Percentiles rank a stretch among this genome's conserved stretches.
These are phyloP conservation scores for Stephania japonica DNA, from an alignment of 164 flowering plant genomes.

Conservation along the genomic window DNA sequence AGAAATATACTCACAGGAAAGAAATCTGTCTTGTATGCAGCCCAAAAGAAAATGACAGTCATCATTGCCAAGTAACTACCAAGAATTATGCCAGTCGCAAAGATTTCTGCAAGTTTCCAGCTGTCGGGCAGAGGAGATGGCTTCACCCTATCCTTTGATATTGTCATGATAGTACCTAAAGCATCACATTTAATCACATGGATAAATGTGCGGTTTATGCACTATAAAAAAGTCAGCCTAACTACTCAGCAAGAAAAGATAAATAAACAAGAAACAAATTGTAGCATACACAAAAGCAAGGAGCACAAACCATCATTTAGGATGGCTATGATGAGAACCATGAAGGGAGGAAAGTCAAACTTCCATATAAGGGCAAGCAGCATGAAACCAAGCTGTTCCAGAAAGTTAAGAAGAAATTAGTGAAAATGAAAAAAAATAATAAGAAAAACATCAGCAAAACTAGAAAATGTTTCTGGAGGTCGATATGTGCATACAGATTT, in stretches of 20 bases:
- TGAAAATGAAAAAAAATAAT: slow-evolving; percentile 1
- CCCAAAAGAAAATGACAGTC: slow-evolving; percentile 96
- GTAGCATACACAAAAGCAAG: background rate
- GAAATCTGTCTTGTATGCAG: slow-evolving; percentile 77
- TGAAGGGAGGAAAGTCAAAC: slow-evolving; percentile 88
- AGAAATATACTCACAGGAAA: slow-evolving; percentile 57
- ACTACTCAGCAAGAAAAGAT: background rate
- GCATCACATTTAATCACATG: slow-evolving; percentile 11
- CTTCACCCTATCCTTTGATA: slow-evolving; percentile 87
- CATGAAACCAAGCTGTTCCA: slow-evolving; percentile 81
- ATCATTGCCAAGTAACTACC: slow-evolving; percentile 86
- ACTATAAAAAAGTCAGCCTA: slow-evolving; percentile 5
- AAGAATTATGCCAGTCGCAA: slow-evolving; percentile 77
- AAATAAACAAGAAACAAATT: background rate
- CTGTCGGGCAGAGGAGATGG: slow-evolving; percentile 88
- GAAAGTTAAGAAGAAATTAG: background rate
- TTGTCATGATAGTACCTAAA: slow-evolving; percentile 95
- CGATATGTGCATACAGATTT: background rate
- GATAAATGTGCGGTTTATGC: background rate
- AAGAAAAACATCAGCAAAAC: background rate
- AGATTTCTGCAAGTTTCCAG: slow-evolving; percentile 88
- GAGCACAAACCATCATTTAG: slow-evolving; percentile 71
- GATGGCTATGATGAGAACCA: slow-evolving; percentile 89
- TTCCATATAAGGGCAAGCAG: slow-evolving; percentile 79
- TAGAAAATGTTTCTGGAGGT: background rate